Evolutionary conservation across 805 yeast genomes (phyloP), one percentile per base, ranked within the genome.

Genomic region (Yarrowia sp.): DNA sequence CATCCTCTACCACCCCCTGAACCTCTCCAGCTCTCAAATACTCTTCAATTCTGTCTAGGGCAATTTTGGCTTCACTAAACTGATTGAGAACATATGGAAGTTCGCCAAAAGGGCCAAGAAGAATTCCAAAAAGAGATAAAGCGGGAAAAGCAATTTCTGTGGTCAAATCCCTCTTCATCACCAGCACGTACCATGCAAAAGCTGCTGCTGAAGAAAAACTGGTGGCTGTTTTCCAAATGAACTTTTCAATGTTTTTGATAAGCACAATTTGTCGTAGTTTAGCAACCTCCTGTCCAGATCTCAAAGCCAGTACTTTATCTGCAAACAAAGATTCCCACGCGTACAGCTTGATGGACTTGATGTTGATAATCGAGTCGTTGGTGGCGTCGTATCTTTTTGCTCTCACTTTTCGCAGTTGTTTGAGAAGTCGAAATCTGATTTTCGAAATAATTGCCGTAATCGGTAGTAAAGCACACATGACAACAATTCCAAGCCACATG

Each of bases 311-410:
- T 64, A 96, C 80, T 70, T 88, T 88, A 26, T 81, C 82, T 71
- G 84, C 83, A 74, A 90, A 91, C 3, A 98, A 96, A 28, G 74
- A 77, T 77, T 95, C 99, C 99, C 99, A 95, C 1, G 96, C 96
- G 72, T 95, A 95, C 56, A 96, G 81, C 74, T 95, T 95, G 74
- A 95, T 80, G 11, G 97, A 90, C 77, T 92, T 92, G 72, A 92
- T 90, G 71, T 90, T 90, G 74, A 89, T 87, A 72, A 92, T 81
- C 62, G 92, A 89, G 74, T 92, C 98, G 67, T 89, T 86, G 64
- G 90, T 87, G 44, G 92, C 79, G 67, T 96, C 85, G 12, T 97
- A 89, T 79, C 99, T 86, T 74, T 88, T 89, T 77, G 96, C 99
- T 74, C 95, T 95, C 71, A 84, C 83, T 65, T 81, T 81, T 97